Evolutionary conservation across 495 filamentous ascomycete species (phyloP).

Genomic region (Penicillium maclennaniae): DNA sequence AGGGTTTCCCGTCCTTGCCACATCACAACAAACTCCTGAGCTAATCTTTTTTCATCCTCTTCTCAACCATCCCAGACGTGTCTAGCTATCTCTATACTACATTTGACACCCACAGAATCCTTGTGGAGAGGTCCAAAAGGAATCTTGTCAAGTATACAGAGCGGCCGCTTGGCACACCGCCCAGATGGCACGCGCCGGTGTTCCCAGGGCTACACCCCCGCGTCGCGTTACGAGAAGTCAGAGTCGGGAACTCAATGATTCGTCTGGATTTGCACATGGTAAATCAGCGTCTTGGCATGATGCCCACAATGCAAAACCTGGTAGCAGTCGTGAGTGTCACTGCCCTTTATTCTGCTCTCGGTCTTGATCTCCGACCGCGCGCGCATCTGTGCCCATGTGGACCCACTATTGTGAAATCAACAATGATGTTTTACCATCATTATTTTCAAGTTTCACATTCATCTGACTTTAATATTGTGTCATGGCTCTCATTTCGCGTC

Average conservation of each 20-base stretch:
- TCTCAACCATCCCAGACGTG: not conserved
- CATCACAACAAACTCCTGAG: not conserved
- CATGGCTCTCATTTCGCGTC: not conserved
- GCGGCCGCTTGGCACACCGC: constrained; percentile 7
- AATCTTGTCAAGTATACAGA: not conserved
- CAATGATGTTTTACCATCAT: not conserved
- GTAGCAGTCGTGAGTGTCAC: constrained; percentile 2
- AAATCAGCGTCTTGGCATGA: not conserved
- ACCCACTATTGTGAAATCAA: not conserved
- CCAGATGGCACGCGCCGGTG: constrained; percentile 15
- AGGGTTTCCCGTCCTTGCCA: not conserved
- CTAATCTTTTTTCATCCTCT: not conserved
- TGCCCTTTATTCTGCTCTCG: not conserved
- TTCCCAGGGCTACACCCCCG: not conserved
- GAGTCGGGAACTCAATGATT: constrained; percentile 19
- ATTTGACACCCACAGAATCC: not conserved
- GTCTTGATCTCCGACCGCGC: not conserved
- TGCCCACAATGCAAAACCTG: not conserved
- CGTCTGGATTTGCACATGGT: not conserved
- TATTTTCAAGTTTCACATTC: not conserved
- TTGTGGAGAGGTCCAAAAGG: not conserved
- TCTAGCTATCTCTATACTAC: not conserved
- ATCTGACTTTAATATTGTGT: not conserved
- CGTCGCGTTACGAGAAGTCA: constrained; percentile 27
- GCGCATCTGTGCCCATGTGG: not conserved